Conservation (phyloP, 805 yeast species). For the Kodamaea restingae region DNA sequence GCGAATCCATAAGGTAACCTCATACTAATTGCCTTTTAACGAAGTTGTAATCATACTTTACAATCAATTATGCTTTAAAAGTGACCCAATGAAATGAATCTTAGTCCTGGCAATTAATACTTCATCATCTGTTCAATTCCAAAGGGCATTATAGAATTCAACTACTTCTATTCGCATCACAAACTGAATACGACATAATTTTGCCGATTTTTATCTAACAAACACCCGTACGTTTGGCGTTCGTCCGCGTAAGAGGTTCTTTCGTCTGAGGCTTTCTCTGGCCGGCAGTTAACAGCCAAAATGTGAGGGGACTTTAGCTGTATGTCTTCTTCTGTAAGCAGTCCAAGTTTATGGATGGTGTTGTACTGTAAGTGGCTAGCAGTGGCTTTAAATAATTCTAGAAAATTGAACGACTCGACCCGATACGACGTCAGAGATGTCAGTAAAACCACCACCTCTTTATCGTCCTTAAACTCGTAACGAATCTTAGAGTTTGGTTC, state of each 20-base stretch:
- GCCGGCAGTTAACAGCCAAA: constrained; percentile 22
- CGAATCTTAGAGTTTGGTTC: background rate
- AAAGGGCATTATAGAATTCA: too few relatives aligned
- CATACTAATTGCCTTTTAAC: too few relatives aligned
- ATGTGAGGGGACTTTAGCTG: constrained; percentile 23
- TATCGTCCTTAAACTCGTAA: constrained; percentile 11
- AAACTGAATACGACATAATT: constrained; percentile 35
- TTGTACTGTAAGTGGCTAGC: constrained; percentile 1
- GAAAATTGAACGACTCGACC: constrained; percentile 4
- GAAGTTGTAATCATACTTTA: too few relatives aligned
- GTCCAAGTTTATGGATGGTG: constrained; percentile 1
- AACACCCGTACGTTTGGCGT: constrained; percentile 29
- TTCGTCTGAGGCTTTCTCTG: background rate
- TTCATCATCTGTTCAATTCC: too few relatives aligned
- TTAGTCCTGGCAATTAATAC: too few relatives aligned
- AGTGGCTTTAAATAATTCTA: constrained; percentile 1
- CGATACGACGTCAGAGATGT: background rate
- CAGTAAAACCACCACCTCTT: constrained; percentile 8
- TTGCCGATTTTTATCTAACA: constrained; percentile 38
- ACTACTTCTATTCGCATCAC: too few relatives aligned
- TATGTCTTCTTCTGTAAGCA: constrained; percentile 4
- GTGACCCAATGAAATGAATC: too few relatives aligned
- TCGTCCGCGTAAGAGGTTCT: constrained; percentile 8
- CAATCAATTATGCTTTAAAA: too few relatives aligned
- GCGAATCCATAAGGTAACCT: too few relatives aligned